phyloP scores from a whole-genome alignment of 208 protist genomes.

The Phytomonas sp. region DNA sequence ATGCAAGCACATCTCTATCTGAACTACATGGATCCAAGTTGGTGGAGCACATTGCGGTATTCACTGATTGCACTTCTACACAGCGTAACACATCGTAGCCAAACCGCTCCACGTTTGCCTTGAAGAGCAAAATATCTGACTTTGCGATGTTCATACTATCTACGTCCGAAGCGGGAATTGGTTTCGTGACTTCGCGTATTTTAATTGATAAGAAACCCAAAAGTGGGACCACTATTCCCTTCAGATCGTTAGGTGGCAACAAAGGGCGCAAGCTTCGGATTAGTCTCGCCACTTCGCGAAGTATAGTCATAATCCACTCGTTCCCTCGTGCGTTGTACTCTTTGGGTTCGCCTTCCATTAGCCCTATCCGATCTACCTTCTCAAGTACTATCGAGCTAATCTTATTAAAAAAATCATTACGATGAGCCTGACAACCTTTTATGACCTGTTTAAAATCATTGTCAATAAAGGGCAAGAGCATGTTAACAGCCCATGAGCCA shows the following conservation, averaged over 20 bases:
- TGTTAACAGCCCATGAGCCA: slow-evolving; percentile 1
- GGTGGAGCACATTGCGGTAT: slow-evolving; percentile 22
- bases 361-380: slow-evolving; percentile 60
- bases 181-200: slow-evolving; percentile 45
- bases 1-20: slow-evolving; percentile 56
- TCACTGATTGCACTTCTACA: slow-evolving; percentile 31
- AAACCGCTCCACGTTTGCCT: slow-evolving; percentile 86
- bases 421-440: slow-evolving; percentile 44
- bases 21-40: slow-evolving; percentile 29
- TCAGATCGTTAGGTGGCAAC: slow-evolving; percentile 46
- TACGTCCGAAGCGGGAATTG: slow-evolving; percentile 20
- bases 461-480: slow-evolving; percentile 30
- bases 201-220: slow-evolving; percentile 51
- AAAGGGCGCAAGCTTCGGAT: slow-evolving; percentile 55
- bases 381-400: slow-evolving; percentile 48
- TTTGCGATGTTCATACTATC: slow-evolving; percentile 25
- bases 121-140: slow-evolving; percentile 82
- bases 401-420: slow-evolving; percentile 63
- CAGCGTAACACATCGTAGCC: slow-evolving; percentile 80
- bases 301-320: slow-evolving; percentile 86
- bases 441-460: slow-evolving; percentile 48
- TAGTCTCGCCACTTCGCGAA: slow-evolving; percentile 73
- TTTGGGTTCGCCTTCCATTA: slow-evolving; percentile 19
- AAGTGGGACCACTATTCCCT: slow-evolving; percentile 66
- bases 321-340: slow-evolving; percentile 54